Percentiles rank a stretch among this genome's conserved stretches.
Conservation (phyloP, 352 stramenopile species). For the Phytophthora pisi region DNA sequence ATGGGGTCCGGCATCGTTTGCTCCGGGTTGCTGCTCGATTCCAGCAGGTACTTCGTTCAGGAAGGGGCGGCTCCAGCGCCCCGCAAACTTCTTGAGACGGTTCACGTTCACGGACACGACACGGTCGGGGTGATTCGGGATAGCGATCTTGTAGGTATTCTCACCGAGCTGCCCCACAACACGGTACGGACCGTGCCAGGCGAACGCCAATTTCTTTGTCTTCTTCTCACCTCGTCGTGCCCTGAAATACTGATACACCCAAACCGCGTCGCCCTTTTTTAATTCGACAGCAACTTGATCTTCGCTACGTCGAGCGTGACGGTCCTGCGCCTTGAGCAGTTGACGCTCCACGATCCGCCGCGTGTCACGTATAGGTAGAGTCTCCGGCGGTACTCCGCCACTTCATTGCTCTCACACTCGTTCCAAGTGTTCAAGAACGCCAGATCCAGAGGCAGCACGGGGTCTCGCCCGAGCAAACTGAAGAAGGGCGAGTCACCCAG, state of each 20-base stretch:
- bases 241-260: background rate
- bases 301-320: no score
- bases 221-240: background rate
- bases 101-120: conserved; percentile 4
- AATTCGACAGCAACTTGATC: background rate
- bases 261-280: conserved; percentile 5
- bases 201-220: conserved; percentile 13
- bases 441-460: conserved; percentile 3
- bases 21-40: background rate
- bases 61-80: background rate
- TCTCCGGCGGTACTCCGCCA: background rate
- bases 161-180: background rate
- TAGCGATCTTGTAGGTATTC: background rate
- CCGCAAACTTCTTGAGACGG: background rate
- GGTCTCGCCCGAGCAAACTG: no score
- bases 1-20: no score
- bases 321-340: no score
- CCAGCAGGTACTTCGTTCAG: background rate
- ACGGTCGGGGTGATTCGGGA: conserved; percentile 2
- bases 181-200: conserved; percentile 18
- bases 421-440: conserved; percentile 12
- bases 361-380: conserved; percentile 7
- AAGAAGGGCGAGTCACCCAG: conserved; percentile 9
- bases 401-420: conserved; percentile 15
- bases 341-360: background rate